Evolutionary conservation across 2,329 filamentous ascomycete genomes (phyloP).

Genomic region (Fusarium napiforme): DNA sequence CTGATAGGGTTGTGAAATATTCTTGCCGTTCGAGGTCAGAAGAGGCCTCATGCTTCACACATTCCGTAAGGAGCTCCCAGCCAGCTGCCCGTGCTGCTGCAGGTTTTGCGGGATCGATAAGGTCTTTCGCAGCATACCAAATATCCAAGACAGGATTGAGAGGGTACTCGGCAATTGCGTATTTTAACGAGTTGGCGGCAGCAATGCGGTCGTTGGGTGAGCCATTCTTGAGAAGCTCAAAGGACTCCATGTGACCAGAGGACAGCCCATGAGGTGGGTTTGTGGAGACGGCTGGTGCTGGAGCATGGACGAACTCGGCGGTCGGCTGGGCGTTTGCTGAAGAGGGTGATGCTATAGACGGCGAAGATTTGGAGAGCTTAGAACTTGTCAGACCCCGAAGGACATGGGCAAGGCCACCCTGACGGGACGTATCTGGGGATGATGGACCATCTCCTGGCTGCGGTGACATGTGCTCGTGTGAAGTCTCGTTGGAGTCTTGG

Average conservation of each 20-base stretch:
- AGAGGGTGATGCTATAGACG: slow-evolving; percentile 55
- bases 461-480: slow-evolving; percentile 68
- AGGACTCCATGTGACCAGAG: slow-evolving; percentile 63
- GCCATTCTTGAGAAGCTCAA: slow-evolving; percentile 65
- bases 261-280: slow-evolving; percentile 57
- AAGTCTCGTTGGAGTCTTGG: slow-evolving; percentile 39
- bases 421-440: slow-evolving; percentile 65
- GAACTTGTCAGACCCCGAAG: slow-evolving; percentile 70
- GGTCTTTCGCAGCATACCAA: slow-evolving; percentile 73
- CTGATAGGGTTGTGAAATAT: slow-evolving; percentile 72
- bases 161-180: slow-evolving; percentile 68
- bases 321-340: slow-evolving; percentile 53
- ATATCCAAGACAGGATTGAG: slow-evolving; percentile 69
- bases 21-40: slow-evolving; percentile 75
- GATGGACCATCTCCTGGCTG: slow-evolving; percentile 66
- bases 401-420: slow-evolving; percentile 69
- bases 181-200: slow-evolving; percentile 67
- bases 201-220: slow-evolving; percentile 63
- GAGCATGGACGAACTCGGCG: slow-evolving; percentile 59
- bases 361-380: slow-evolving; percentile 64
- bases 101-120: slow-evolving; percentile 69
- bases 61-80: slow-evolving; percentile 73
- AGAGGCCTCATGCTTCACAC: slow-evolving; percentile 69
- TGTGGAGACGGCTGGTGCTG: slow-evolving; percentile 51
- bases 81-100: slow-evolving; percentile 66